phyloP scores from a whole-genome alignment of 2,329 filamentous ascomycete species.

The Biscogniauxia marginata region DNA sequence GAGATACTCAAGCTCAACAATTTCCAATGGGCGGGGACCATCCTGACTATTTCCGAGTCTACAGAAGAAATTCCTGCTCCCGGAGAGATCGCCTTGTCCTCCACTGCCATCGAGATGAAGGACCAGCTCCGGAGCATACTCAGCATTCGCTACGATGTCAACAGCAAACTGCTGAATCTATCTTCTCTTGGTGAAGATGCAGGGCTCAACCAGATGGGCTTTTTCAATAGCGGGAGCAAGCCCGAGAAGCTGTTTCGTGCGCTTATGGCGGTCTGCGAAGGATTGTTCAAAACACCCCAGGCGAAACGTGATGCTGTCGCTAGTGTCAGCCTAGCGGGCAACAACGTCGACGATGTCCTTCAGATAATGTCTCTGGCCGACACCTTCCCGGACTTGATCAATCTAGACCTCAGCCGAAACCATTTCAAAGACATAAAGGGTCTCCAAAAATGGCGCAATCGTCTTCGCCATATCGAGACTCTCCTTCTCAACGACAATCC shows the following conservation, averaged over 20 bases:
- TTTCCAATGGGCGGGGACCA: conserved; percentile 65
- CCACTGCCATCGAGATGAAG: conserved; percentile 60
- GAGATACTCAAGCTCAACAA: conserved; percentile 67
- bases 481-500: conserved; percentile 78
- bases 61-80: conserved; percentile 43
- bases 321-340: conserved; percentile 79
- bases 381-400: conserved; percentile 81
- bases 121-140: conserved; percentile 70
- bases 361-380: conserved; percentile 73
- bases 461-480: conserved; percentile 76
- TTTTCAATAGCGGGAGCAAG: conserved; percentile 69
- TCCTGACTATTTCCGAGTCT: conserved; percentile 54
- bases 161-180: conserved; percentile 76
- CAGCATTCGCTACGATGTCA: conserved; percentile 68
- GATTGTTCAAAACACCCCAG: conserved; percentile 68
- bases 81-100: conserved; percentile 42
- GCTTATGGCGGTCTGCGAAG: conserved; percentile 82
- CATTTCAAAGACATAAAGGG: conserved; percentile 66
- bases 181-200: conserved; percentile 73
- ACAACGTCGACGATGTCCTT: conserved; percentile 70
- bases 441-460: conserved; percentile 74
- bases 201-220: conserved; percentile 69
- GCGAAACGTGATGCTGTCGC: conserved; percentile 76
- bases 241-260: conserved; percentile 89
- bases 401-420: conserved; percentile 87